Conservation (phyloP, 352 stramenopile genomes). For the Thalassiosira mediterranea region DNA sequence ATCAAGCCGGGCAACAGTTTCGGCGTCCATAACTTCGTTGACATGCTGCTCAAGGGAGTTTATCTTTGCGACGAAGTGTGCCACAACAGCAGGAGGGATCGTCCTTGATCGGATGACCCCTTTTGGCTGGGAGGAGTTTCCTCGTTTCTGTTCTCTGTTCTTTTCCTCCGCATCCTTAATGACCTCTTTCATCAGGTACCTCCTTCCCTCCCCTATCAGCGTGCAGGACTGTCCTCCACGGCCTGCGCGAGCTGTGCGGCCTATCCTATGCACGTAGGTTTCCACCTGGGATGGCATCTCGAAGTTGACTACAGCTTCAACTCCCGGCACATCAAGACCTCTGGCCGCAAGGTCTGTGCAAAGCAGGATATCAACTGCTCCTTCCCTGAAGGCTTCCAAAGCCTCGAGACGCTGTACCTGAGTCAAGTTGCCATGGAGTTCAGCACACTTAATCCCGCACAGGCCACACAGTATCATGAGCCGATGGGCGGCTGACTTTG, state of each 20-base stretch:
- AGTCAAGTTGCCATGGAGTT: constrained; percentile 97
- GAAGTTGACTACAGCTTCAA: constrained; percentile 99
- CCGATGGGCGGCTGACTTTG: constrained; percentile 94
- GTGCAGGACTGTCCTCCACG: constrained; percentile 89
- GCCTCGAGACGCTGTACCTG: constrained; percentile 96
- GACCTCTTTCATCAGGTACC: constrained; percentile 84
- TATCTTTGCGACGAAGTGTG: constrained; percentile 82
- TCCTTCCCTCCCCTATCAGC: constrained; percentile 85
- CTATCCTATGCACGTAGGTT: constrained; percentile 99
- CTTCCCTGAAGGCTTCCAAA: constrained; percentile 94
- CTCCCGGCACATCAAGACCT: constrained; percentile 95
- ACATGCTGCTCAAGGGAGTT: constrained; percentile 79
- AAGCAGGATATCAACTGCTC: constrained; percentile 94
- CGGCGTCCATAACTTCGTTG: constrained; percentile 77
- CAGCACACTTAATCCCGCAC: constrained; percentile 94
- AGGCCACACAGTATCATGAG: constrained; percentile 96
- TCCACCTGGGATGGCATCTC: constrained; percentile 98
- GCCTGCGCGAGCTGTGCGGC: constrained; percentile 96
- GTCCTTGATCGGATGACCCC: constrained; percentile 79
- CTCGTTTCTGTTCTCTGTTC: constrained; percentile 42
- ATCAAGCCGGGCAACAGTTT: constrained; percentile 82
- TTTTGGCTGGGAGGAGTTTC: constrained; percentile 35
- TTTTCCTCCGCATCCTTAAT: constrained; percentile 83
- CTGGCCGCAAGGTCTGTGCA: constrained; percentile 98
- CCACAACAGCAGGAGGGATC: constrained; percentile 72